These are phyloP conservation scores for Chlorociboria aeruginascens DNA, from an alignment of 495 filamentous ascomycete species.

Conservation along the genomic window DNA sequence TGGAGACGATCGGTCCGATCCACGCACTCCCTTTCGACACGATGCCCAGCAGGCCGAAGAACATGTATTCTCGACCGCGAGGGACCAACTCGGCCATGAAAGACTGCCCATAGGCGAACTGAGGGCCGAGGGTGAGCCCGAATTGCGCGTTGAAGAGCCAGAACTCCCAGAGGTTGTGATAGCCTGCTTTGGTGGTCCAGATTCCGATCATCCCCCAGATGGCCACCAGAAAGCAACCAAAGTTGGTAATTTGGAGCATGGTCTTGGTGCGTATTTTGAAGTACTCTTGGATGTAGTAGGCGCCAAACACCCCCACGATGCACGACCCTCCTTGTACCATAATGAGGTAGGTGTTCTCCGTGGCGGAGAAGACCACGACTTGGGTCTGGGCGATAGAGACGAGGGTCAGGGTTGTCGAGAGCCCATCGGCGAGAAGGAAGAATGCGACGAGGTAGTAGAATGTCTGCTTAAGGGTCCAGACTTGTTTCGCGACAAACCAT, in stretches of 20 bases:
- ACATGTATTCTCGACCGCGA: slow-evolving; percentile 17
- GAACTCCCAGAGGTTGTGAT: slow-evolving; percentile 20
- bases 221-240: slow-evolving; percentile 7
- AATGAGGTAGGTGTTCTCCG: slow-evolving; percentile 17
- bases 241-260: slow-evolving; percentile 17
- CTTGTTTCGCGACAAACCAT: slow-evolving; percentile 13
- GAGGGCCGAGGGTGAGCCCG: slow-evolving; percentile 13
- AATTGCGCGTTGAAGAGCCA: slow-evolving; percentile 14
- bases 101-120: slow-evolving; percentile 17
- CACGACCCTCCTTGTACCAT: slow-evolving; percentile 15
- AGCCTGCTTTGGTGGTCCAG: slow-evolving; percentile 16
- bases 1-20: slow-evolving; percentile 18
- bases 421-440: slow-evolving; percentile 16
- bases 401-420: slow-evolving; percentile 10
- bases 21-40: slow-evolving; percentile 16
- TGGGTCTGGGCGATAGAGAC: slow-evolving; percentile 17
- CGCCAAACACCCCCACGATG: slow-evolving; percentile 7
- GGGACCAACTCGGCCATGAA: slow-evolving; percentile 20
- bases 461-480: slow-evolving; percentile 17
- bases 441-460: slow-evolving; percentile 17
- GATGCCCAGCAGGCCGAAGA: slow-evolving; percentile 18
- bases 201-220: slow-evolving; percentile 19
- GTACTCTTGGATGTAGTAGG: slow-evolving; percentile 11
- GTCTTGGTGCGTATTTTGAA: slow-evolving; percentile 14
- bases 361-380: slow-evolving; percentile 14